Evolutionary conservation across 2,329 filamentous ascomycete species (phyloP), one percentile per base, ranked within the genome.

Genomic region (Pestalotiopsis sp.): DNA sequence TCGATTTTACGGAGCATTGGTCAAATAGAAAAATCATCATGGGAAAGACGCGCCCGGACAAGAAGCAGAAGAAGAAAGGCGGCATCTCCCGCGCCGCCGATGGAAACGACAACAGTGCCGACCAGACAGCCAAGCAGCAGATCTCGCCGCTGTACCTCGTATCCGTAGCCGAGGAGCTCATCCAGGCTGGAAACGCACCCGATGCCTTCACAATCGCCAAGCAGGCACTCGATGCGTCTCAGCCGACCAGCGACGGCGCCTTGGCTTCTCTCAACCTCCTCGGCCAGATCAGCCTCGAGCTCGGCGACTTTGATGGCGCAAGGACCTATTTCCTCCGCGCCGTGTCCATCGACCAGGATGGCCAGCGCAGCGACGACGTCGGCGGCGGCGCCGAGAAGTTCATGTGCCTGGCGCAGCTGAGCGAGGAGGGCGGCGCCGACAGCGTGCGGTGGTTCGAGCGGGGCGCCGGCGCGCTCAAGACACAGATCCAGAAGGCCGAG

Each of bases 341-440:
- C 0, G 92, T 92, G 49, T 83, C 86, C 66, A 86, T 96, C 45
- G 96, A 99, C 78, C 86, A 90, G 27, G 89, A 95, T 68, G 96
- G 95, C 20, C 81, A 84, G 52, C 82, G 90, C 69, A 87, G 91
- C 20, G 92, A 94, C 75, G 87, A 89, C 52, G 79, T 91, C 65
- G 95, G 94, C 63, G 94, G 93, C 36, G 95, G 95, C 0, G 90
- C 94, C 0, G 95, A 98, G 77, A 98, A 98, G 82, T 98, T 98
- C 77, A 82, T 98, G 63, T 97, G 95, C 89, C 85, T 99, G 69
- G 96, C 96, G 71, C 96, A 99, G 82, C 86, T 99, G 75, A 96
- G 89, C 77, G 89, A 91, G 70, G 86, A 91, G 61, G 91, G 91
- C 45, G 91, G 91, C 1, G 80, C 85, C 61, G 89, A 92, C 75